Evolutionary conservation across 371 early-diverging fungal genomes (phyloP).

Genomic region (Ordospora colligata): DNA sequence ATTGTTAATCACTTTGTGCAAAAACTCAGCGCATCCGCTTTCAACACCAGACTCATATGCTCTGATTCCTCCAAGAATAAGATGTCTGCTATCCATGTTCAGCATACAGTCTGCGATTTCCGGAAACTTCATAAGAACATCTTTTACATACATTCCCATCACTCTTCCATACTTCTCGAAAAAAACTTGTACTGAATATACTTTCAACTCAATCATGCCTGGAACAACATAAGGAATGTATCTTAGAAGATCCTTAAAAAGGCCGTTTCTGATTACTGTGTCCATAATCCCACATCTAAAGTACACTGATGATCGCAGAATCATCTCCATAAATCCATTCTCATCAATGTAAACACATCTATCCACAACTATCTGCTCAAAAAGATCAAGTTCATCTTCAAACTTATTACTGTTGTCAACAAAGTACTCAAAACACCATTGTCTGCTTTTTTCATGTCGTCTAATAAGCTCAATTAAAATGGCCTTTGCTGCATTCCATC

Average conservation of each 20-base stretch:
- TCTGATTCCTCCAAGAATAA: neutral
- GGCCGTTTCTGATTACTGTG: neutral
- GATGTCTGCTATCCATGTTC: neutral
- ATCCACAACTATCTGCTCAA: neutral
- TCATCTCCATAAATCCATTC: neutral
- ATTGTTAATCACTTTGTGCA: neutral
- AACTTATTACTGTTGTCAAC: neutral
- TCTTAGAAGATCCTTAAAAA: slow-evolving; percentile 1
- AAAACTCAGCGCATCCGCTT: neutral
- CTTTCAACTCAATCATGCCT: slow-evolving; percentile 2
- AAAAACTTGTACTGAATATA: neutral
- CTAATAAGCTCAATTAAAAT: slow-evolving; percentile 2
- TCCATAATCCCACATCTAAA: neutral
- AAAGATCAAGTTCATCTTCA: slow-evolving; percentile 13
- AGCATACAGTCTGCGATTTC: neutral
- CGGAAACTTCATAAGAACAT: slow-evolving; percentile 6
- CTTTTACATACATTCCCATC: slow-evolving; percentile 10
- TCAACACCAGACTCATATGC: neutral
- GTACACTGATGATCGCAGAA: neutral
- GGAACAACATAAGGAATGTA: slow-evolving; percentile 6
- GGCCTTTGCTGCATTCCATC: neutral
- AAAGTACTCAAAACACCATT: slow-evolving; percentile 14
- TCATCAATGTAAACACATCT: neutral
- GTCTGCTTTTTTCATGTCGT: neutral
- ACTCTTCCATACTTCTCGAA: slow-evolving; percentile 19